Evolutionary conservation across 352 stramenopile genomes (phyloP).

Genomic region (Phytophthora cryptogea): DNA sequence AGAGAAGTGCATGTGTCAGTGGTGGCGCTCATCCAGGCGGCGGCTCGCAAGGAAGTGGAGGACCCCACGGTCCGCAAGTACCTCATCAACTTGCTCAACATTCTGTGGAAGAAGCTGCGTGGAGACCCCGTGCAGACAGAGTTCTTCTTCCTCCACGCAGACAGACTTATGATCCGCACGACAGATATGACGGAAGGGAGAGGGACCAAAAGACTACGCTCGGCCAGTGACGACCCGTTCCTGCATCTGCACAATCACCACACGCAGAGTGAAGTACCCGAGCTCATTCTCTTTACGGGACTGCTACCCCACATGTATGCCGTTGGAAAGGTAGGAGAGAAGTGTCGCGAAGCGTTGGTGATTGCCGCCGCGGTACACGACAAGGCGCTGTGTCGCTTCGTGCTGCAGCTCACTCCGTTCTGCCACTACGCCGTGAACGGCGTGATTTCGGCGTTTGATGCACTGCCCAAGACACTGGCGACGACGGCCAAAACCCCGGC

Average conservation of each 20-base stretch:
- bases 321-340: slow-evolving; percentile 76
- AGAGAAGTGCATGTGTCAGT: slow-evolving; percentile 82
- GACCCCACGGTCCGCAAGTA: slow-evolving; percentile 86
- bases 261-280: slow-evolving; percentile 59
- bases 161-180: slow-evolving; percentile 55
- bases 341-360: slow-evolving; percentile 82
- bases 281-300: slow-evolving; percentile 84
- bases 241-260: slow-evolving; percentile 42
- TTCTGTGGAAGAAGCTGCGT: slow-evolving; percentile 87
- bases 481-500: slow-evolving; percentile 27
- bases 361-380: slow-evolving; percentile 82
- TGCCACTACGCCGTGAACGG: slow-evolving; percentile 88
- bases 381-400: slow-evolving; percentile 75
- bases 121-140: slow-evolving; percentile 85
- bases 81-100: slow-evolving; percentile 80
- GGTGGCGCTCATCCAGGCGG: slow-evolving; percentile 78
- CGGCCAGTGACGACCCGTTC: slow-evolving; percentile 34
- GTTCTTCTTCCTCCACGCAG: slow-evolving; percentile 85
- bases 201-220: slow-evolving; percentile 10
- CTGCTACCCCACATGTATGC: slow-evolving; percentile 88
- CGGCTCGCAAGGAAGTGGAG: slow-evolving; percentile 79
- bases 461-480: slow-evolving; percentile 69
- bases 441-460: slow-evolving; percentile 82
- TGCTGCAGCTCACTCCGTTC: slow-evolving; percentile 87
- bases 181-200: slow-evolving; percentile 31